Evolutionary conservation across 805 yeast genomes (phyloP), one percentile per base, ranked within the genome.

Genomic region (Cyberlindnera maclurae): DNA sequence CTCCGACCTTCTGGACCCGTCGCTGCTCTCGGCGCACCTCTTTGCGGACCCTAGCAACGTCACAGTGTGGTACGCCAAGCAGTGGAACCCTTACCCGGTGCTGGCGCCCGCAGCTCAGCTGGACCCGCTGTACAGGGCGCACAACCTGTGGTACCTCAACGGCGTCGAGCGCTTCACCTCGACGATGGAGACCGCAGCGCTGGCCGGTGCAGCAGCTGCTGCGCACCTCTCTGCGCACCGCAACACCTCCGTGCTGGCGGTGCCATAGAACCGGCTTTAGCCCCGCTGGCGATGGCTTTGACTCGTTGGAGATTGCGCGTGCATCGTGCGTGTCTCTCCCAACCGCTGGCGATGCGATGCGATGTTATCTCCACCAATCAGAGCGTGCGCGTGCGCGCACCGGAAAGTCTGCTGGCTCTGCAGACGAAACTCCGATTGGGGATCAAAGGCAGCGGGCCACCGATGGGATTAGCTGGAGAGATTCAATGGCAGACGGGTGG

Each of bases 171-270:
- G 60, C 8, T 64, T 72, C 31, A 60, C 70, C 37, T 67, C 73
- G 39, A 72, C 77, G 0, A 69, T 72, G 76, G 78, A 72, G 44
- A 70, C 78, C 0, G 57, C 68, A 12, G 68, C 74, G 1, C 47
- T 72, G 22, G 66, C 71, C 2, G 77, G 76, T 17, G 73, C 73
- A 15, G 65, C 65, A 39, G 71, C 67, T 18, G 77, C 77, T 4
- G 70, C 65, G 1, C 50, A 70, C 32, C 59, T 71, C 3, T 47
- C 64, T 8, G 5, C 26, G 3, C 63, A 58, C 1, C 38, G 37
- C 22, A 62, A 61, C 34, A 53, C 55, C 0, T 51, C 59, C 12
- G 26, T 15, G 2, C 39, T 45, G 20, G 24, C 30, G 12, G 35
- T 44, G 4, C 47, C 47, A 26, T 44, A 17, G 26, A 20, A 20